Conservation (phyloP, 192 early-diverging fungal genomes). For the Backusella psychrophila region DNA sequence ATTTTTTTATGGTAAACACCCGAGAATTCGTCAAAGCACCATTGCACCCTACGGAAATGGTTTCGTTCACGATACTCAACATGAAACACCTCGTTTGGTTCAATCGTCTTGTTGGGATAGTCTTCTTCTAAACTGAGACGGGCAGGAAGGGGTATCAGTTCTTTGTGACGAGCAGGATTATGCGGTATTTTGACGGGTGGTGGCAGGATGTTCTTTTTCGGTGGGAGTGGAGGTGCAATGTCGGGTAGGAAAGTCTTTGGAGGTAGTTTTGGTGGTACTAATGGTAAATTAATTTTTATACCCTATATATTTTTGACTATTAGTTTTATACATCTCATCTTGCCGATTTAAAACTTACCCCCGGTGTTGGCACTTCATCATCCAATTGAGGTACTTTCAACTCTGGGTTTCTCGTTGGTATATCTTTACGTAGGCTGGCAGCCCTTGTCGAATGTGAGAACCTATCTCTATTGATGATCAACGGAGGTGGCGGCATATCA, state of each 20-base stretch:
- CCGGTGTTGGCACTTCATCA: not conserved
- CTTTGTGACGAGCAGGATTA: not conserved
- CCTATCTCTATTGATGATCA: not conserved
- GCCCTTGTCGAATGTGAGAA: not conserved
- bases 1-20: slow-evolving; percentile 23
- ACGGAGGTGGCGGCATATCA: not conserved
- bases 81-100: not conserved
- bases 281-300: not conserved
- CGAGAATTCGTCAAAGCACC: slow-evolving; percentile 30
- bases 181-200: not conserved
- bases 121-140: not conserved
- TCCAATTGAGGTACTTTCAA: not conserved
- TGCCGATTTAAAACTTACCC: not conserved
- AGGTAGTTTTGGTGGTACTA: not conserved
- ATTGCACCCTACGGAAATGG: not conserved
- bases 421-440: not conserved
- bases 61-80: slow-evolving; percentile 18
- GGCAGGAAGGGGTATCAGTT: not conserved
- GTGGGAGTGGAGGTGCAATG: not conserved
- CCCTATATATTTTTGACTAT: not conserved
- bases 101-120: not conserved
- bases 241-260: not conserved
- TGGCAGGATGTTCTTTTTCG: not conserved
- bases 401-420: not conserved
- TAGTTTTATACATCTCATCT: not conserved